Base-by-base conservation (phyloP, 306 rosid species). In the Comarum palustre region DNA sequence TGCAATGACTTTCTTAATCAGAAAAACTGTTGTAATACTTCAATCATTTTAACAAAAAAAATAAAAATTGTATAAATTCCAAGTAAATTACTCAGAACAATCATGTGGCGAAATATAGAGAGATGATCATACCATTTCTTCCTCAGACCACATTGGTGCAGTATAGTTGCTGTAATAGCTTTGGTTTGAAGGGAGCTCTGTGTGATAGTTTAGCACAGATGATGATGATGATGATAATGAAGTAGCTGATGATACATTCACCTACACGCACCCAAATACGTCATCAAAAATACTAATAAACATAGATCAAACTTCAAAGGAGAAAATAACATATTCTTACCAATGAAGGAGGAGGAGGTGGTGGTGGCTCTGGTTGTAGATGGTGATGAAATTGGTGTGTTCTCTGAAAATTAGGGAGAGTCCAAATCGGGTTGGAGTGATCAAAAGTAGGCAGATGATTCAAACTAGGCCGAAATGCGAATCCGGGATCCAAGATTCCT, bases 181-280 rank as follows among this genome's bases (percentile, higher is more conserved):
- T 93, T 93, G 98, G 98, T 93, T 93, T 93, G 97, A 93, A 93
- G 98, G 98, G 98, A 91, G 98, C 97, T 93, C 98, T 77, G 72
- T 73, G 50, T 80, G 73, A 73, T 64, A 86, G 77, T 73, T 82
- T 61, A 80, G 73, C 54, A 77, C 72, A 62, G 83, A 65, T 73
- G 86, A 77, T 50, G 91, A 77, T 50, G 91, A 77, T 34, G 83
- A 65, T 75, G 84, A 73, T 59, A 89, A 74, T 46, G 86, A 80
- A 83, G 58, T 82, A 32, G 86, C 78, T 42, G 84, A 50, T 47
- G 90, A 80, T 27, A 62, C 85, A 81, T 78, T 88, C 84, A 86
- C 87, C 98, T 93, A 42, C 85, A 78, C 6, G 81, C 57, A 74
- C 39, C 73, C 78, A 74, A 59, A 16, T 41, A 75, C 69, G 36